Evolutionary conservation across 2,329 filamentous ascomycete genomes (phyloP).

Genomic region (Albifimbria verrucaria): DNA sequence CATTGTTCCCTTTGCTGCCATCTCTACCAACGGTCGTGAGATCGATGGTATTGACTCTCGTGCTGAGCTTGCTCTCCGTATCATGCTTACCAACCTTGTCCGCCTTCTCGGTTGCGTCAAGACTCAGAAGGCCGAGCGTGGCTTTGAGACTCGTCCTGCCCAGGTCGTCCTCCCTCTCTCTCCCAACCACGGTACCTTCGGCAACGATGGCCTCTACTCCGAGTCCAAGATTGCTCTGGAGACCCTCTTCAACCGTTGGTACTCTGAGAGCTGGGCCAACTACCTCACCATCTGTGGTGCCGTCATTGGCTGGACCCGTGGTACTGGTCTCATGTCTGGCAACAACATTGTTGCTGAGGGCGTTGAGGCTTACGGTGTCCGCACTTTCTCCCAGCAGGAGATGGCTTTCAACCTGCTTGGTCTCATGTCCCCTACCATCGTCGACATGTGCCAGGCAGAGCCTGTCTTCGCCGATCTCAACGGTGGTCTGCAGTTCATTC

Average conservation of each 20-base stretch:
- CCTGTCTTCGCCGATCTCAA: slow-evolving; percentile 97
- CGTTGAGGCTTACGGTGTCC: slow-evolving; percentile 92
- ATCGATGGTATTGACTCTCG: slow-evolving; percentile 97
- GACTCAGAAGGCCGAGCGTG: slow-evolving; percentile 79
- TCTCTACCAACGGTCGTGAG: slow-evolving; percentile 95
- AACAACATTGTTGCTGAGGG: slow-evolving; percentile 98
- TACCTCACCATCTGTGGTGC: slow-evolving; percentile 98
- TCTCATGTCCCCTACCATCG: slow-evolving; percentile 89
- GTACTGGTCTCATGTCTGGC: slow-evolving; percentile 94
- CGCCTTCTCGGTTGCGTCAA: slow-evolving; percentile 90
- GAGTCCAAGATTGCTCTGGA: slow-evolving; percentile 97
- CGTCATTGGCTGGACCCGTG: slow-evolving; percentile 98
- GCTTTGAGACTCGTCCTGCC: slow-evolving; percentile 91
- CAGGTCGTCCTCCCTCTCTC: slow-evolving; percentile 95
- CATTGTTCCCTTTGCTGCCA: slow-evolving; percentile 93
- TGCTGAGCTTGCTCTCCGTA: slow-evolving; percentile 95
- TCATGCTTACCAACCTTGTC: slow-evolving; percentile 97
- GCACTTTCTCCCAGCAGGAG: slow-evolving; percentile 98
- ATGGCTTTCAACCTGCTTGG: slow-evolving; percentile 99
- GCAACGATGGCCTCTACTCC: slow-evolving; percentile 95
- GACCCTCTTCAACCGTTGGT: slow-evolving; percentile 97
- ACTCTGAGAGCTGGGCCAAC: slow-evolving; percentile 94
- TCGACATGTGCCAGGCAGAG: slow-evolving; percentile 92
- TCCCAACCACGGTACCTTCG: slow-evolving; percentile 97
- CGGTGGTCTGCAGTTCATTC: slow-evolving; percentile 95